Base-by-base conservation (phyloP, 2,329 filamentous ascomycete genomes). In the Colletotrichum ledebouriae region DNA sequence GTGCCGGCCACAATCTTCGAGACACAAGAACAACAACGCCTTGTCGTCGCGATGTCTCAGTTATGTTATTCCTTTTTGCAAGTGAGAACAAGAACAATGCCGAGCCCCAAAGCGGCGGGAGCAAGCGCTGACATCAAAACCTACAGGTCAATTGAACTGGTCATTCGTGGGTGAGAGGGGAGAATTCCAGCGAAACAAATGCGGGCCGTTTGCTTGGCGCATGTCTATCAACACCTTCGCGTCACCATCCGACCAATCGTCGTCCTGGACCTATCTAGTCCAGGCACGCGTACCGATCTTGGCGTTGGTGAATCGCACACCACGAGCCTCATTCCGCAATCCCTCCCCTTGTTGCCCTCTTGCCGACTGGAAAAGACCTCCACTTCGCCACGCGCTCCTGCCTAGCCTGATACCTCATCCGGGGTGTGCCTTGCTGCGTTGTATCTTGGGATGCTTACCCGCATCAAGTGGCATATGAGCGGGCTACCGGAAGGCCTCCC, bases 141-240 rank as follows among this genome's bases (percentile, higher is more conserved):
- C 29, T 29, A 29, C 6, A 29, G 29, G 29, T 29, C 29, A 29
- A 29, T 9, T 7, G 29, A 29, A 29, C 6, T 9, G 29, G 29
- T 29, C 29, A 29, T 29, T 29, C 29, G 29, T 15, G 1, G 37
- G 4, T 39, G 37, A 12, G 37, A 15, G 37, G 37, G 55, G 41
- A 46, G 9, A 5, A 58, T 22, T 1, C 39, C 55, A 33, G 11
- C 59, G 15, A 63, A 20, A 13, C 25, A 67, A 50, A 53, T 46
- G 20, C 60, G 13, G 47, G 39, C 55, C 46, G 60, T 22, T 49
- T 56, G 39, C 61, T 68, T 68, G 65, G 60, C 61, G 41, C 20
- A 6, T 42, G 46, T 39, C 22, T 65, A 68, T 68, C 65, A 50
- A 44, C 13, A 56, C 37, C 37, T 39, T 29, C 29, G 6, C 20